These are phyloP conservation scores for Melampsora larici-populina DNA, from an alignment of 1,284 basidiomycete species.

Conservation along the genomic window DNA sequence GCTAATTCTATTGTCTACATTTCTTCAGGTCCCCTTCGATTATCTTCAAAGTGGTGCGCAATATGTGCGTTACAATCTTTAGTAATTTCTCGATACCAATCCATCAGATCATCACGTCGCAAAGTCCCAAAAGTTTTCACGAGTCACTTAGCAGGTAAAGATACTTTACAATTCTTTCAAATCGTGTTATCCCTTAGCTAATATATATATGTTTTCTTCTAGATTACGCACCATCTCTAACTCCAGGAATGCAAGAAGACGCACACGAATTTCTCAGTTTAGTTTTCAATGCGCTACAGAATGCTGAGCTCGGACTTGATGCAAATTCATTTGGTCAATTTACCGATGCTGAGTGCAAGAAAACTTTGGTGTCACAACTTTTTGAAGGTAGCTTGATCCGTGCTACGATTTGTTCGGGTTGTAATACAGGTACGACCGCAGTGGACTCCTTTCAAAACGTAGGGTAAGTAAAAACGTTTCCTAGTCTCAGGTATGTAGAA, in stretches of 20 bases:
- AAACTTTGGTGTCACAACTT: not conserved
- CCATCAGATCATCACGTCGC: not conserved
- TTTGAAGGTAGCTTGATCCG: not conserved
- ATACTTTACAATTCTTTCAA: not conserved
- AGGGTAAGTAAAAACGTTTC: not conserved
- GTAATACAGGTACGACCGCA: not conserved
- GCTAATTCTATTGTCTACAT: not conserved
- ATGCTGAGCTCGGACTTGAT: not conserved
- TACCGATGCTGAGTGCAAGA: not conserved
- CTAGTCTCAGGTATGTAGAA: too few species aligned
- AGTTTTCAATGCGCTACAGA: not conserved
- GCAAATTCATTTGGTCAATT: not conserved
- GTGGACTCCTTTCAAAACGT: not conserved
- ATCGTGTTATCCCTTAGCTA: not conserved
- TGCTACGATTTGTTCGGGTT: not conserved
- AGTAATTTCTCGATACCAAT: not conserved
- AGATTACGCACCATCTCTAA: not conserved
- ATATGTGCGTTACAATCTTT: constrained; percentile 1
- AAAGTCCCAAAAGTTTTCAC: not conserved
- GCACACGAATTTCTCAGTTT: not conserved
- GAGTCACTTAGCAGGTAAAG: not conserved
- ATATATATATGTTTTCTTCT: not conserved
- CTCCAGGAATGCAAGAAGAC: not conserved
- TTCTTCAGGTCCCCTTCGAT: not conserved
- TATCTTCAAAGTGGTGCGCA: constrained; percentile 1